Conservation (phyloP, 495 filamentous ascomycete genomes). For the Annulohypoxylon bovei region DNA sequence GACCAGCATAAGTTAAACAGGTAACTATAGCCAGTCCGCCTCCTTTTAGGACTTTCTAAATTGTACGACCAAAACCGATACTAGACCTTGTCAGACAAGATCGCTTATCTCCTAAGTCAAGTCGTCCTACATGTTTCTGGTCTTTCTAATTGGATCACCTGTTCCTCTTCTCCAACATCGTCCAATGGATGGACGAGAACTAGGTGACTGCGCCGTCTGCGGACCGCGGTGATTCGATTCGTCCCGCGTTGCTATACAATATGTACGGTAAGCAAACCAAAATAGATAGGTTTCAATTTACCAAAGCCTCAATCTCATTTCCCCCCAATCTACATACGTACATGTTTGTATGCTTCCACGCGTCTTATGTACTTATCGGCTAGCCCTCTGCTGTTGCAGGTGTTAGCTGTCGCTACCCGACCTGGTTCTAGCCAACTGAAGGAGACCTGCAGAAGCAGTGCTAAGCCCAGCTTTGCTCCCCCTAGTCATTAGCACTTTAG, state of each 20-base stretch:
- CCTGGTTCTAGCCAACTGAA: neutral
- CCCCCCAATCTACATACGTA: neutral
- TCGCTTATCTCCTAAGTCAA: neutral
- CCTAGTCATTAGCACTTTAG: conserved; percentile 7
- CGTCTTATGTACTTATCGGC: conserved; percentile 4
- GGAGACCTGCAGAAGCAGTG: neutral
- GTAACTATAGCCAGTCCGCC: neutral
- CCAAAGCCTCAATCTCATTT: conserved; percentile 15
- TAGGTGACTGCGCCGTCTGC: conserved; percentile 7
- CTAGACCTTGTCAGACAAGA: neutral
- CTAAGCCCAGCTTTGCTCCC: neutral
- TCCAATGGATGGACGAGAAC: neutral
- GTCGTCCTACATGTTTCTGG: neutral
- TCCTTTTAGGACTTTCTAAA: neutral
- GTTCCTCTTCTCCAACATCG: neutral
- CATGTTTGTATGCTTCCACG: too few relatives aligned
- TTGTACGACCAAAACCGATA: neutral
- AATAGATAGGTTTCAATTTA: conserved; percentile 5
- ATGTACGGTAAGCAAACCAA: neutral
- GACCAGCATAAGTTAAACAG: neutral
- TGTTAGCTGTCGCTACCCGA: neutral
- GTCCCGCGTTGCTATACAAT: neutral
- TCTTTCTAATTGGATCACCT: neutral
- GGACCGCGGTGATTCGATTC: neutral
- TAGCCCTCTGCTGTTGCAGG: neutral